Conservation (phyloP, 345 rosid genomes). For the Moringa oleifera region DNA sequence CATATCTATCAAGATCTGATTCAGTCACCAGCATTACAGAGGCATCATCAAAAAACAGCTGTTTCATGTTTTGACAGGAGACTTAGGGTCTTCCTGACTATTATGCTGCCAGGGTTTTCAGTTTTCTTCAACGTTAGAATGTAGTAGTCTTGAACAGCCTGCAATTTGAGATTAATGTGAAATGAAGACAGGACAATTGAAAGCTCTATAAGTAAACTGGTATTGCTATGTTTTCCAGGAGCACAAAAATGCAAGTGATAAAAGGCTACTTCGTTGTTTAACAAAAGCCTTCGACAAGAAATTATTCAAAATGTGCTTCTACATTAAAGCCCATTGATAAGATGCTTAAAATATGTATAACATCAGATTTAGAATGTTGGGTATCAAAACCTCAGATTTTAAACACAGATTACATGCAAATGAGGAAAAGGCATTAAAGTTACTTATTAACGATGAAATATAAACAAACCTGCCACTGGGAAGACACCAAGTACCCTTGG, state of each 20-base stretch:
- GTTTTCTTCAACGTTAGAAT: constrained; percentile 20
- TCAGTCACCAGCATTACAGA: constrained; percentile 40
- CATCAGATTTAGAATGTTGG: not conserved
- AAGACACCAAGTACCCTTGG: constrained; percentile 59
- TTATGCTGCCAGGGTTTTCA: constrained; percentile 3
- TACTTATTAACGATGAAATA: not conserved
- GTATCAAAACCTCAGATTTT: too few species aligned
- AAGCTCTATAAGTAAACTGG: not conserved
- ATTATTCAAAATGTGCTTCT: too few species aligned
- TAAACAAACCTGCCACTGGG: constrained; percentile 47
- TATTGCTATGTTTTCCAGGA: too few species aligned
- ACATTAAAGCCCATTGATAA: too few species aligned
- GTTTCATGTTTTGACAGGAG: constrained; percentile 1
- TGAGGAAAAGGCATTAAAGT: too few species aligned
- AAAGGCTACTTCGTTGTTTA: too few species aligned
- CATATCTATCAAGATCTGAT: constrained; percentile 53
- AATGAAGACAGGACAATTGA: not conserved
- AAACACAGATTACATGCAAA: not conserved
- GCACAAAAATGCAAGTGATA: too few species aligned
- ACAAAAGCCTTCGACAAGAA: too few species aligned
- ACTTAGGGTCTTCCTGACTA: constrained; percentile 8
- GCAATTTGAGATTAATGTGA: not conserved
- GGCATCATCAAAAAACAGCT: constrained; percentile 39
- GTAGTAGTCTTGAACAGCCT: constrained; percentile 47
- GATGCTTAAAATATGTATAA: too few species aligned